These are phyloP conservation scores for Aspergillus vadensis DNA, from an alignment of 2,329 filamentous ascomycete genomes.

Conservation along the genomic window DNA sequence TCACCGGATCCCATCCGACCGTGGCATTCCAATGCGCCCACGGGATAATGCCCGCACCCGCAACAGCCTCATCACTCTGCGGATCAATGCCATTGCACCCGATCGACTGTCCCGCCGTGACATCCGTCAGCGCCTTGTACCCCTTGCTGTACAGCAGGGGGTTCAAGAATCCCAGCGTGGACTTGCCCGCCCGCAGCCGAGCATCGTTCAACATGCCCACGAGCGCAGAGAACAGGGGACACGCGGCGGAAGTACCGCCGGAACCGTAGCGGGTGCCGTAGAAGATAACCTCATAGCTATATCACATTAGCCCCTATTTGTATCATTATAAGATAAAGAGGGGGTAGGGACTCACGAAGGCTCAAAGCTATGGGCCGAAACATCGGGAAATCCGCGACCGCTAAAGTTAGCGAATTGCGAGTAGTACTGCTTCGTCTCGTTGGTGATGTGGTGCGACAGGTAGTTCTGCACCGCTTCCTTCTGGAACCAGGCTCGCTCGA, in stretches of 20 bases:
- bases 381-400: slow-evolving; percentile 59
- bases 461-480: slow-evolving; percentile 48
- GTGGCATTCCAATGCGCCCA: slow-evolving; percentile 34
- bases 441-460: slow-evolving; percentile 29
- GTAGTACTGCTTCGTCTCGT: slow-evolving; percentile 40
- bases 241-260: slow-evolving; percentile 44
- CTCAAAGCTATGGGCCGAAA: slow-evolving; percentile 59
- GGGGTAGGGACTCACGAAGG: slow-evolving; percentile 48
- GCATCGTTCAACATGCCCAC: slow-evolving; percentile 34
- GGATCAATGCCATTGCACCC: slow-evolving; percentile 40
- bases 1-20: slow-evolving; percentile 45
- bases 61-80: slow-evolving; percentile 22
- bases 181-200: slow-evolving; percentile 44
- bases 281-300: slow-evolving; percentile 11
- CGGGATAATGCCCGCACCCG: slow-evolving; percentile 27
- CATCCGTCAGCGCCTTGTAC: slow-evolving; percentile 53
- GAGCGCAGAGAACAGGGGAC: slow-evolving; percentile 60
- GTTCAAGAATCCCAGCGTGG: slow-evolving; percentile 58
- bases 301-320: not conserved
- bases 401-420: slow-evolving; percentile 52
- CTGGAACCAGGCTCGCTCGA: slow-evolving; percentile 52
- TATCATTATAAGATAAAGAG: too few species aligned
- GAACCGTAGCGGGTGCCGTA: slow-evolving; percentile 13
- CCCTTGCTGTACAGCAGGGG: slow-evolving; percentile 57
- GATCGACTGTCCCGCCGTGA: slow-evolving; percentile 36